Evolutionary conservation across 768 basidiomycete species (phyloP).

Genomic region (Boletus pseudopeckii): DNA sequence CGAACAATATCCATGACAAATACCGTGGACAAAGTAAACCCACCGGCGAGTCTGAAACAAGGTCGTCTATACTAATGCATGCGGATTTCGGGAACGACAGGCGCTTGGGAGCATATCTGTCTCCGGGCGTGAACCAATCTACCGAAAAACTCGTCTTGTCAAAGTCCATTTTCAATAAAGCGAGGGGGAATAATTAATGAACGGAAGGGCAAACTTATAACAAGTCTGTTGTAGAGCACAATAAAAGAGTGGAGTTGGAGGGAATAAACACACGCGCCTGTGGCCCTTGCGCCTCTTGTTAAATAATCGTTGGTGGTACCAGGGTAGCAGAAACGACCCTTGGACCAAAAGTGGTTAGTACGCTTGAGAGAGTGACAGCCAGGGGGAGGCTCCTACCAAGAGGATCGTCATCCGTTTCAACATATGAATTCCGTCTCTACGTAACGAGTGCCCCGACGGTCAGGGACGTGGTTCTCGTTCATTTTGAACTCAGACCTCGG

Average conservation of each 20-base stretch:
- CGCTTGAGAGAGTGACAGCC: conserved; percentile 3
- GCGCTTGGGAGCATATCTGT: conserved; percentile 23
- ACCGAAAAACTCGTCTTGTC: conserved; percentile 31
- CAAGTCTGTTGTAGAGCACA: neutral
- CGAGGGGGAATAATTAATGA: conserved; percentile 4
- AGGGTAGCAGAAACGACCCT: conserved; percentile 19
- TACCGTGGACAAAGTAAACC: neutral
- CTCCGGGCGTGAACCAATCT: conserved; percentile 31
- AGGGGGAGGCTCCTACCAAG: neutral
- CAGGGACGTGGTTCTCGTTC: neutral
- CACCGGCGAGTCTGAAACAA: conserved; percentile 29
- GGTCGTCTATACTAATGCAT: conserved; percentile 31
- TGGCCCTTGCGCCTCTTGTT: conserved; percentile 7
- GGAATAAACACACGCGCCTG: conserved; percentile 3
- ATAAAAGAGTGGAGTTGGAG: conserved; percentile 2
- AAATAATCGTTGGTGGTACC: conserved; percentile 10
- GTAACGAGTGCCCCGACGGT: conserved; percentile 4
- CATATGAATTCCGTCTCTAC: conserved; percentile 4
- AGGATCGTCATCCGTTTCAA: conserved; percentile 5
- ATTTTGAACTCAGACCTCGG: neutral
- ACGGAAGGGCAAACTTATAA: conserved; percentile 1
- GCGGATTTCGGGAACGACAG: conserved; percentile 35
- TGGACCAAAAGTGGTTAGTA: conserved; percentile 2
- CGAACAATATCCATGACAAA: neutral
- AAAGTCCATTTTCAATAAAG: conserved; percentile 29